phyloP scores from a whole-genome alignment of 1,284 basidiomycete genomes.

The Marasmius oreades region DNA sequence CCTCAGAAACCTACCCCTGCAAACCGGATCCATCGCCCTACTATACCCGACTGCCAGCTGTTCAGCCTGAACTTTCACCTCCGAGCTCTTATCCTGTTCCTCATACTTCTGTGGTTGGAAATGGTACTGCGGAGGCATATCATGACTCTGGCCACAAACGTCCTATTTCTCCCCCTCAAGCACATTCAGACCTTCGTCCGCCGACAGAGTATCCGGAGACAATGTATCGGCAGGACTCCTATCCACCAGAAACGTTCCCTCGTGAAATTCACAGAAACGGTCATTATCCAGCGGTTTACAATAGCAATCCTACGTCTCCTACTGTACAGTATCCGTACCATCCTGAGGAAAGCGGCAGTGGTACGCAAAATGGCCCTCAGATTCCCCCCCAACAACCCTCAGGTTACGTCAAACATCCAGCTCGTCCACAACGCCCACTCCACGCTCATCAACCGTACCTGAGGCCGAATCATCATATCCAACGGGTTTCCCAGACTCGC shows the following conservation, averaged over 20 bases:
- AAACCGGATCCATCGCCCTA: background rate
- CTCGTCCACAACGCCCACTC: background rate
- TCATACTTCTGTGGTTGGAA: background rate
- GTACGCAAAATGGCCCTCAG: background rate
- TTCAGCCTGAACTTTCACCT: constrained; percentile 9
- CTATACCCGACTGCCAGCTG: background rate
- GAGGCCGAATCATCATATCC: background rate
- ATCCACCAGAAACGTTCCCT: constrained; percentile 13
- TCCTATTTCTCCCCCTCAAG: constrained; percentile 18
- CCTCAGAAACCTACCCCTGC: background rate
- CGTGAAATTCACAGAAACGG: background rate
- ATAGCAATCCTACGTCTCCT: background rate
- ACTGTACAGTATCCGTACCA: background rate
- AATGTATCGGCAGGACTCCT: constrained; percentile 18
- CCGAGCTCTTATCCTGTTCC: constrained; percentile 8
- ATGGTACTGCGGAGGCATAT: background rate
- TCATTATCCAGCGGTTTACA: background rate
- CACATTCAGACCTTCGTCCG: constrained; percentile 18
- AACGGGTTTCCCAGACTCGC: background rate
- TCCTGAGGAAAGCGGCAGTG: background rate
- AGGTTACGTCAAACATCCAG: background rate
- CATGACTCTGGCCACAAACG: constrained; percentile 5
- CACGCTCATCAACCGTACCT: background rate
- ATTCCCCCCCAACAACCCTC: background rate
- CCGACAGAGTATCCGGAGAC: constrained; percentile 13